Evolutionary conservation across 2,329 filamentous ascomycete genomes (phyloP).

Genomic region (Phialemonium atrogriseum): DNA sequence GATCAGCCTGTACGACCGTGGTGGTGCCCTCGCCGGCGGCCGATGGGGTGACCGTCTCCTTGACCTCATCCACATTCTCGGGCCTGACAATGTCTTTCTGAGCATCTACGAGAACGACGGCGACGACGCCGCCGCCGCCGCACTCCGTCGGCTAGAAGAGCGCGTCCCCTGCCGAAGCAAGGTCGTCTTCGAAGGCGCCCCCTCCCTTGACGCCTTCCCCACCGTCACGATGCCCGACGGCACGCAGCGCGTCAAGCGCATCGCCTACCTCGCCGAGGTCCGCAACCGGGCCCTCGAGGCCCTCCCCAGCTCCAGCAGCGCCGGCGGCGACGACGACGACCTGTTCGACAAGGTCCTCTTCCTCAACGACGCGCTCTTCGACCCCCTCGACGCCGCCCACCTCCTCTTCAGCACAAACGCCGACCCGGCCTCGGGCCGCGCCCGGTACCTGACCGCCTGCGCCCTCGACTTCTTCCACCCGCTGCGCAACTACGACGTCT

Average conservation of each 20-base stretch:
- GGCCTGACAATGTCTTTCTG: slow-evolving; percentile 59
- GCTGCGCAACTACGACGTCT: slow-evolving; percentile 65
- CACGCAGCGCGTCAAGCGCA: slow-evolving; percentile 57
- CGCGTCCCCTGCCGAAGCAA: slow-evolving; percentile 34
- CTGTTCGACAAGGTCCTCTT: slow-evolving; percentile 52
- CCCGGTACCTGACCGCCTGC: slow-evolving; percentile 60
- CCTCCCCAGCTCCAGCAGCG: slow-evolving; percentile 44
- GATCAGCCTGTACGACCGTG: slow-evolving; percentile 59
- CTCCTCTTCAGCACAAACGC: slow-evolving; percentile 55
- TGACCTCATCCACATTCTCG: slow-evolving; percentile 56
- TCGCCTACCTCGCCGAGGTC: slow-evolving; percentile 64
- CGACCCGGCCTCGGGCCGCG: slow-evolving; percentile 38
- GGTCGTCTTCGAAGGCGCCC: slow-evolving; percentile 51
- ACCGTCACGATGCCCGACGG: slow-evolving; percentile 56
- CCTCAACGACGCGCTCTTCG: slow-evolving; percentile 56
- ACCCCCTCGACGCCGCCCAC: slow-evolving; percentile 42
- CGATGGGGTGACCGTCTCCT: slow-evolving; percentile 55
- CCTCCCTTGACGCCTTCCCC: slow-evolving; percentile 48
- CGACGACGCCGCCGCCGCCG: slow-evolving; percentile 44
- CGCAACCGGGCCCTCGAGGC: slow-evolving; percentile 62
- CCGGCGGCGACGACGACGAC: slow-evolving; percentile 24
- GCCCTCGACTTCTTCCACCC: slow-evolving; percentile 62
- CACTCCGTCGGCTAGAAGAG: slow-evolving; percentile 44
- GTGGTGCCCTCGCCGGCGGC: slow-evolving; percentile 51
- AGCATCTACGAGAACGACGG: slow-evolving; percentile 69